Percentiles rank a stretch among this genome's conserved stretches.
phyloP scores from a whole-genome alignment of 305 asterid genomes.

The Solanum aculeatissimum region DNA sequence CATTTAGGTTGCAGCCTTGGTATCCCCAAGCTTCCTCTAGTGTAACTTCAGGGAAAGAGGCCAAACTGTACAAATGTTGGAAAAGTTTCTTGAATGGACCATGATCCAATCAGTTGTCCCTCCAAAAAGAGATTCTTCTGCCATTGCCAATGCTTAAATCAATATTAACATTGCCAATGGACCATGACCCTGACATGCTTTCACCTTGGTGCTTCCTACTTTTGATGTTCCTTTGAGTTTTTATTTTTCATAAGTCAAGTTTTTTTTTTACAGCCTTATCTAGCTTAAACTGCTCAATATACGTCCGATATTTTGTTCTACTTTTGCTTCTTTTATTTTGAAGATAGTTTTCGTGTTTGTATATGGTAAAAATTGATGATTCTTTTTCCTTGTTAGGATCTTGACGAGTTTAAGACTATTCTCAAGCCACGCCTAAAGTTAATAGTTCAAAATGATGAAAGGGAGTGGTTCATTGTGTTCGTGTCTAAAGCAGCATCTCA shows the following conservation, averaged over 20 bases:
- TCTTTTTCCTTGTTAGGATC: constrained; percentile 49
- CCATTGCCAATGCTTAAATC: not conserved
- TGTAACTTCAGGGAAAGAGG: too few species aligned
- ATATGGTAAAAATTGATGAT: not conserved
- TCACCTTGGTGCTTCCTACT: not conserved
- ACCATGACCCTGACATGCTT: not conserved
- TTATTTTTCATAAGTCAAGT: not conserved
- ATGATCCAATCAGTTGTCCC: too few species aligned
- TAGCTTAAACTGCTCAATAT: not conserved
- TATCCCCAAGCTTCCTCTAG: too few species aligned
- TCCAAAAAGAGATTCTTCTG: too few species aligned
- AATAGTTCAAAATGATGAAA: constrained; percentile 94
- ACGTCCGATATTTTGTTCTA: not conserved
- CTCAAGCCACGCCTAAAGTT: constrained; percentile 97
- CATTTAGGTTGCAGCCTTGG: too few species aligned
- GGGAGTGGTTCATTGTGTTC: constrained; percentile 94
- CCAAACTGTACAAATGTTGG: too few species aligned
- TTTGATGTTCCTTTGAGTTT: not conserved
- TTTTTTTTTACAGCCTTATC: not conserved
- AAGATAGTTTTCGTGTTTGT: not conserved
- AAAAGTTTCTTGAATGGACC: too few species aligned
- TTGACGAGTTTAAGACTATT: constrained; percentile 94
- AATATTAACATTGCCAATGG: not conserved
- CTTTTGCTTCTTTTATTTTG: not conserved
- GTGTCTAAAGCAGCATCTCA: constrained; percentile 93